These are phyloP conservation scores for Penicillium sp. DNA, from an alignment of 2,329 filamentous ascomycete species.

Conservation along the genomic window DNA sequence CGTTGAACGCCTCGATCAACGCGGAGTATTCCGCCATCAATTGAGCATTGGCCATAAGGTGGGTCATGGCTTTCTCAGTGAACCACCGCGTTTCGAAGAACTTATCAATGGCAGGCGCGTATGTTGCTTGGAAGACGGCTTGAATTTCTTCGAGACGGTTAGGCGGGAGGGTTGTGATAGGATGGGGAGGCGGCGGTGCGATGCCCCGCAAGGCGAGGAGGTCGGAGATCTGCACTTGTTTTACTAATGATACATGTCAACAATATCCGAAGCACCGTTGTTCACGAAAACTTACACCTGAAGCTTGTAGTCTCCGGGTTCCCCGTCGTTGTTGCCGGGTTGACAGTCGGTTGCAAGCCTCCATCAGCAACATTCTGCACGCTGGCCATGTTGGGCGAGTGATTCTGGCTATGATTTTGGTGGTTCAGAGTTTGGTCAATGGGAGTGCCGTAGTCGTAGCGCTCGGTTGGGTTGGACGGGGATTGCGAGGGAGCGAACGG, in stretches of 20 bases:
- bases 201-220: slow-evolving; percentile 69
- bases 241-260: slow-evolving; percentile 58
- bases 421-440: slow-evolving; percentile 72
- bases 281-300: slow-evolving; percentile 50
- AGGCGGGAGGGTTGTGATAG: slow-evolving; percentile 51
- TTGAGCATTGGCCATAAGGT: slow-evolving; percentile 59
- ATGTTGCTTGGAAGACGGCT: slow-evolving; percentile 75
- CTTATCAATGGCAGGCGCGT: slow-evolving; percentile 73
- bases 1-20: slow-evolving; percentile 60
- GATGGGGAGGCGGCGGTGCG: slow-evolving; percentile 61
- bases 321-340: slow-evolving; percentile 29
- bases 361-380: slow-evolving; percentile 40
- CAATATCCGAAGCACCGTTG: slow-evolving; percentile 12
- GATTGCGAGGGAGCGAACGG: slow-evolving; percentile 47
- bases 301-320: slow-evolving; percentile 50
- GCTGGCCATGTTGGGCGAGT: slow-evolving; percentile 37
- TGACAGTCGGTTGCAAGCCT: slow-evolving; percentile 32
- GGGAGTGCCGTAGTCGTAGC: slow-evolving; percentile 66
- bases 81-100: slow-evolving; percentile 89
- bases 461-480: slow-evolving; percentile 47
- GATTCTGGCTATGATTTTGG: slow-evolving; percentile 63
- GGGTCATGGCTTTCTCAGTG: slow-evolving; percentile 58
- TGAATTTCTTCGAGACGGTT: slow-evolving; percentile 68
- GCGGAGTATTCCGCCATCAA: slow-evolving; percentile 71
- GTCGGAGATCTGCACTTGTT: slow-evolving; percentile 74